Conservation (phyloP, 495 filamentous ascomycete genomes). For the Xylaria cubensis region DNA sequence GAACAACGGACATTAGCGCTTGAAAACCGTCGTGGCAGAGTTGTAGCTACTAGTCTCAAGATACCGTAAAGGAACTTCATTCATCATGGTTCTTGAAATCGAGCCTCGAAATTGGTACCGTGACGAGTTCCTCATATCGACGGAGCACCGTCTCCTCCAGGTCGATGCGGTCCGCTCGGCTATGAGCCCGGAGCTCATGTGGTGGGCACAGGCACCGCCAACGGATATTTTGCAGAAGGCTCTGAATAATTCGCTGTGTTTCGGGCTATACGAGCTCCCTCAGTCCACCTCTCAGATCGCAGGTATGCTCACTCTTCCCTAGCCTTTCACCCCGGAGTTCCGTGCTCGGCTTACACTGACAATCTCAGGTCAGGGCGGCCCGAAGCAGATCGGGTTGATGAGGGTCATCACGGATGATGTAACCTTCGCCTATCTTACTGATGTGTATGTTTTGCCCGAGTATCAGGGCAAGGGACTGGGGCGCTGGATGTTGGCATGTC, state of each 20-base stretch:
- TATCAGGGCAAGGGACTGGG: slow-evolving; percentile 68
- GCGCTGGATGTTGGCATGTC: slow-evolving; percentile 65
- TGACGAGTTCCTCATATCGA: slow-evolving; percentile 56
- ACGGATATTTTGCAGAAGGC: slow-evolving; percentile 50
- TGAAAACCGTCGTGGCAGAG: not conserved
- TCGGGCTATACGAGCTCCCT: slow-evolving; percentile 58
- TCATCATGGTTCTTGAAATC: slow-evolving; percentile 36
- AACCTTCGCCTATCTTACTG: slow-evolving; percentile 72
- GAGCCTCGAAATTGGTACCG: slow-evolving; percentile 39
- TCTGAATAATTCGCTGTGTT: slow-evolving; percentile 60
- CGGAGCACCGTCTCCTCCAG: slow-evolving; percentile 55
- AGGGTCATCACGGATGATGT: slow-evolving; percentile 69
- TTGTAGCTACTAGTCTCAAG: not conserved
- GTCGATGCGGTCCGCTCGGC: slow-evolving; percentile 56
- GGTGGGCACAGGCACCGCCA: slow-evolving; percentile 58
- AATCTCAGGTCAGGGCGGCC: slow-evolving; percentile 28
- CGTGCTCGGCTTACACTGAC: slow-evolving; percentile 2
- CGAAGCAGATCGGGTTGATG: slow-evolving; percentile 60
- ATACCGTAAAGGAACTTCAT: not conserved
- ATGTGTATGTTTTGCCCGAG: slow-evolving; percentile 66
- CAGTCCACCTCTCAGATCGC: slow-evolving; percentile 39
- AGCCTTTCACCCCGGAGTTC: not conserved
- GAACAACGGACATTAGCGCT: not conserved
- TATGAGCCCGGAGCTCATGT: slow-evolving; percentile 58
- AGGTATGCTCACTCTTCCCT: slow-evolving; percentile 30